phyloP scores from a whole-genome alignment of 345 rosid genomes.

The Bruguiera sexangula region DNA sequence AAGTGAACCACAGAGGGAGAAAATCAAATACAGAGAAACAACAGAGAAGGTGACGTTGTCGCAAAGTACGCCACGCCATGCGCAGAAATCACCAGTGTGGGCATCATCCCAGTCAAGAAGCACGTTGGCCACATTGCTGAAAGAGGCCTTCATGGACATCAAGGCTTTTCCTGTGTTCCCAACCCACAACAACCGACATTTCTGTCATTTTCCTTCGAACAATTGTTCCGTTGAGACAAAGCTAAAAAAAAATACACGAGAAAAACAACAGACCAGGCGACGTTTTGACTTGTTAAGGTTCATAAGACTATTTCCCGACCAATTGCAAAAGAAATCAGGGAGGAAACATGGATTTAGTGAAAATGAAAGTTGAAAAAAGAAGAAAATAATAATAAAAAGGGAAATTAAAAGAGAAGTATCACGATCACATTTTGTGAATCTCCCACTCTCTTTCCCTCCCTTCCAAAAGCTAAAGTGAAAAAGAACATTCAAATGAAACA shows the following conservation, averaged over 20 bases:
- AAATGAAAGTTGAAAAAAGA: no score
- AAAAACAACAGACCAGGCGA: no score
- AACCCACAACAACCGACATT: neutral
- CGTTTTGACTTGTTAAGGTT: no score
- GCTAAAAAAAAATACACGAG: no score
- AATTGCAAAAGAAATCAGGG: no score
- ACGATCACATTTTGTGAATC: no score
- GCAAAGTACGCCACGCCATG: conserved; percentile 88
- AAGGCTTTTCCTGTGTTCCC: conserved; percentile 57
- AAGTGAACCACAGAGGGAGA: neutral
- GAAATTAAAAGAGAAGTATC: no score
- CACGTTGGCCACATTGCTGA: conserved; percentile 63
- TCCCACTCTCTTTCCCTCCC: neutral
- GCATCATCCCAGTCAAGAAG: conserved; percentile 82
- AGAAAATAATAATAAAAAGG: no score
- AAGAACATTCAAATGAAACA: neutral
- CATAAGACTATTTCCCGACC: no score
- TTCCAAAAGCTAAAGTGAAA: neutral
- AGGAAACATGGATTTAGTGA: no score
- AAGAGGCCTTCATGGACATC: conserved; percentile 66
- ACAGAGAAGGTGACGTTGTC: conserved; percentile 57
- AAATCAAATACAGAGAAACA: conserved; percentile 57
- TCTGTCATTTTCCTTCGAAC: no score
- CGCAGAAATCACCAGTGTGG: conserved; percentile 59
- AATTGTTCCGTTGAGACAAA: no score